Conservation (phyloP, 2,329 filamentous ascomycete genomes). For the Didymella keratinophila region DNA sequence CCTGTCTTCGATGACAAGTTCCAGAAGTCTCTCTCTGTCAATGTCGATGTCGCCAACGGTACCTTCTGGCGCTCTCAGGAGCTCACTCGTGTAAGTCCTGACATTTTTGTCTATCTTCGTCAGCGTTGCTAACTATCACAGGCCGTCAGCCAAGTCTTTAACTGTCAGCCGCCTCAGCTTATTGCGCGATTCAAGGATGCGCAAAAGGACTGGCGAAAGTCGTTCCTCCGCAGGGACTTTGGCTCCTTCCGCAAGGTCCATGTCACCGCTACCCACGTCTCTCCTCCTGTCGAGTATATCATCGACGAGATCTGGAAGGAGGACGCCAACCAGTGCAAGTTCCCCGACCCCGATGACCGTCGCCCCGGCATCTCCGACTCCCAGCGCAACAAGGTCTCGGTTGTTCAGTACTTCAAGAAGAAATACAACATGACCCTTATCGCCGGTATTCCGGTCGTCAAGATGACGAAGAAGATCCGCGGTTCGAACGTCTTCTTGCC, state of each 20-base stretch:
- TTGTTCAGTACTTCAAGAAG: constrained; percentile 65
- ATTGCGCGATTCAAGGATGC: constrained; percentile 26
- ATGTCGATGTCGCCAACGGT: constrained; percentile 90
- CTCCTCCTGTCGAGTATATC: constrained; percentile 55
- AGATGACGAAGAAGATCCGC: constrained; percentile 63
- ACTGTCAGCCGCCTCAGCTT: constrained; percentile 34
- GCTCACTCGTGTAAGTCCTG: constrained; percentile 39
- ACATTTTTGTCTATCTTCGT: background rate
- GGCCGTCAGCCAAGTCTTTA: constrained; percentile 42
- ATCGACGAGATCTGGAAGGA: constrained; percentile 59
- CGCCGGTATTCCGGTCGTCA: constrained; percentile 62
- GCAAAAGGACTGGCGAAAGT: constrained; percentile 37
- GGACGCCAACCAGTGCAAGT: constrained; percentile 55
- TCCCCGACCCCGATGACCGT: constrained; percentile 68
- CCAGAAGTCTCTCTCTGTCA: constrained; percentile 75
- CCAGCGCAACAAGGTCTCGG: constrained; percentile 62
- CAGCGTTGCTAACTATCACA: background rate
- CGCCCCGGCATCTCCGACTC: constrained; percentile 62
- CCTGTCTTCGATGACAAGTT: constrained; percentile 65
- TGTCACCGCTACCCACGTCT: constrained; percentile 52
- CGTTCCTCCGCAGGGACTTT: constrained; percentile 47
- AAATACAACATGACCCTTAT: constrained; percentile 61
- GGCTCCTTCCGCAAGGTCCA: constrained; percentile 53
- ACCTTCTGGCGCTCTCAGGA: constrained; percentile 75
- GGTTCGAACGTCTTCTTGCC: constrained; percentile 59